phyloP scores from a whole-genome alignment of 2,329 filamentous ascomycete species.

The Diaporthe vaccinii region DNA sequence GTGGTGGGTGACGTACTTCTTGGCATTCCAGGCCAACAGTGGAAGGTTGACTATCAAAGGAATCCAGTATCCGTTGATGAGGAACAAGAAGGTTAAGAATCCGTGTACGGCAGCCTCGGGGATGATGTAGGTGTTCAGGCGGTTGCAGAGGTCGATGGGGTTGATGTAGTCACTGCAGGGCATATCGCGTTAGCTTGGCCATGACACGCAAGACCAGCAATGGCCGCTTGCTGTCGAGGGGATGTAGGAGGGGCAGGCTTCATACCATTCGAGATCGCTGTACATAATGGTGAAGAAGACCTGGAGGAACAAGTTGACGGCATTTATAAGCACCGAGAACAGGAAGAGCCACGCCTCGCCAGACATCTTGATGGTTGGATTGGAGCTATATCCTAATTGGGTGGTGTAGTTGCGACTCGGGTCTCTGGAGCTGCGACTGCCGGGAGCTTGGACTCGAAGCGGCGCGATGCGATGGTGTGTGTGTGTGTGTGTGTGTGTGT shows the following conservation, averaged over 20 bases:
- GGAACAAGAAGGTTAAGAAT: slow-evolving; percentile 94
- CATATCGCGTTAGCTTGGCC: slow-evolving; percentile 19
- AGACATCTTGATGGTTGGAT: slow-evolving; percentile 74
- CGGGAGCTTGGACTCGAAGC: slow-evolving; percentile 28
- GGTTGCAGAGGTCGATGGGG: slow-evolving; percentile 99
- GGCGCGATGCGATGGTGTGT: slow-evolving; percentile 21
- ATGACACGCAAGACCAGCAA: not conserved
- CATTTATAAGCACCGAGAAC: slow-evolving; percentile 98
- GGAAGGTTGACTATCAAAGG: slow-evolving; percentile 93
- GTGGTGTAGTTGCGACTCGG: not conserved
- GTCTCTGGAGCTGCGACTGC: slow-evolving; percentile 25
- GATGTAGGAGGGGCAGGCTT: not conserved
- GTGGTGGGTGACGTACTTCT: slow-evolving; percentile 80
- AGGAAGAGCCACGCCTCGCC: slow-evolving; percentile 99
- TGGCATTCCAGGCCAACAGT: slow-evolving; percentile 91
- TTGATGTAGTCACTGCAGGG: slow-evolving; percentile 94
- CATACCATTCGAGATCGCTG: slow-evolving; percentile 97
- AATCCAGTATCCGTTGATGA: slow-evolving; percentile 99
- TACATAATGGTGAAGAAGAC: slow-evolving; percentile 99
- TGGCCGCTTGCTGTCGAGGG: not conserved
- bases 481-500: not conserved
- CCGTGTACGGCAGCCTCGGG: slow-evolving; percentile 98
- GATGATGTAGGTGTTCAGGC: slow-evolving; percentile 99
- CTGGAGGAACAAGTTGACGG: slow-evolving; percentile 99
- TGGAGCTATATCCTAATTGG: slow-evolving; percentile 33